Base-by-base conservation (phyloP, 176 grass and related monocot species). In the Oryza meridionalis region DNA sequence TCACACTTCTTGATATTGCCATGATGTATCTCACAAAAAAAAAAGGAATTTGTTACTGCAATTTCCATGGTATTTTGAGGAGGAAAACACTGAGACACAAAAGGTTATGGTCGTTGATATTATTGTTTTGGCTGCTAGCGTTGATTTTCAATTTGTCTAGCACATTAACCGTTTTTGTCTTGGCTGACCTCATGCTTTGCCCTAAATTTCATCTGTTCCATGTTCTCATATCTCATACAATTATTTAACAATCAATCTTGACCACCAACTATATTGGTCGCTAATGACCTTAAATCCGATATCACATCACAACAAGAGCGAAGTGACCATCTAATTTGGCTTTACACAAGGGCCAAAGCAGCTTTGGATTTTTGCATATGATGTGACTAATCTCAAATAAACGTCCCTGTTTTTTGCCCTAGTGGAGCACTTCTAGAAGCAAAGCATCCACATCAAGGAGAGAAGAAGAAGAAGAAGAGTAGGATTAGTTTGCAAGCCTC, bases 381-480 rank as follows among this genome's bases (percentile, higher is more conserved):
- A 86, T 79, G 88, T 90, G 84, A 86, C 69, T 79, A 49, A 79
- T 68, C 61, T 79, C 77, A 72, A 74, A 79, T 78, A 69, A 63
- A 83, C 62, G 79, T 83, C 84, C n/a, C 50, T 87, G 17, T 84
- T 80, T 80, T 80, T 49, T 75, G 79, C 69, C 69, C 63, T 76
- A 76, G 88, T 88, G 89, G 86, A 78, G 85, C 86, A 88, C 67
- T 82, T 88, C 58, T 65, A 77, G 77, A 88, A 88, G 85, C 65
- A 26, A 77, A 35, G 22, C 24, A 58, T 88, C 77, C 77, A 84
- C 43, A 77, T 85, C 82, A 73, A 69, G 46, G 46, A 49, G 46
- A 69, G 46, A 3, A 47, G 45, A 49, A 22, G 7, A 61, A 61
- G 27, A 49, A 72, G 71, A 85, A 50, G 16, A 82, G 85, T 49